Conservation (phyloP, 2,329 filamentous ascomycete genomes). For the Exophiala xenobiotica region DNA sequence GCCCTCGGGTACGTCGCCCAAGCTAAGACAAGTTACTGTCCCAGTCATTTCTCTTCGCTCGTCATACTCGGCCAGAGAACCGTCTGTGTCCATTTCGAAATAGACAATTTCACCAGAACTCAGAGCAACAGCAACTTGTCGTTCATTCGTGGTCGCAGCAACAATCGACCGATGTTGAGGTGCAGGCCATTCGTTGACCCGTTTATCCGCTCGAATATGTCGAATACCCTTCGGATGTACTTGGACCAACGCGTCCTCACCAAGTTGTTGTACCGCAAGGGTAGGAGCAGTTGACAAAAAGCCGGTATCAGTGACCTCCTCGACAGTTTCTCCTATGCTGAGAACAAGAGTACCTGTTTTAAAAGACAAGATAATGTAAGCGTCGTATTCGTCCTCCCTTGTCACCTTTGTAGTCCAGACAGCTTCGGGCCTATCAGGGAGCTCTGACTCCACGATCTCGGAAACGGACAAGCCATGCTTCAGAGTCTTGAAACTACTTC, state of each 20-base stretch:
- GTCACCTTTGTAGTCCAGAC: slow-evolving; percentile 95
- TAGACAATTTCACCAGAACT: slow-evolving; percentile 97
- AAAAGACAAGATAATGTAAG: slow-evolving; percentile 94
- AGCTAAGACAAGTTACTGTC: slow-evolving; percentile 89
- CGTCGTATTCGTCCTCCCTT: slow-evolving; percentile 78
- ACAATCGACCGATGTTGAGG: slow-evolving; percentile 95
- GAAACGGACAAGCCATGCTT: slow-evolving; percentile 92
- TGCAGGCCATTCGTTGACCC: slow-evolving; percentile 88
- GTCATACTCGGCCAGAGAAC: slow-evolving; percentile 87
- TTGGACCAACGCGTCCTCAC: slow-evolving; percentile 88
- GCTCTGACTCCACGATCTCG: slow-evolving; percentile 90
- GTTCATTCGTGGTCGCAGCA: slow-evolving; percentile 86
- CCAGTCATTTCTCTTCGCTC: slow-evolving; percentile 94
- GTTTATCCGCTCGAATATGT: slow-evolving; percentile 74
- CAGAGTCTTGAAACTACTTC: slow-evolving; percentile 85
- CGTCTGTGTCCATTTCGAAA: slow-evolving; percentile 94
- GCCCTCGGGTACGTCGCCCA: slow-evolving; percentile 90
- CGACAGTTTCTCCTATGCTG: slow-evolving; percentile 94
- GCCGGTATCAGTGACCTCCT: slow-evolving; percentile 90
- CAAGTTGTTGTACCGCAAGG: slow-evolving; percentile 87
- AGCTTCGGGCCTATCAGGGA: slow-evolving; percentile 82
- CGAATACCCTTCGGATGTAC: slow-evolving; percentile 95
- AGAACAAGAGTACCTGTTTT: slow-evolving; percentile 86
- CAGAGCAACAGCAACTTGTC: slow-evolving; percentile 88
- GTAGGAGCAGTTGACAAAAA: slow-evolving; percentile 88